These are phyloP conservation scores for Pleurotus giganteus DNA, from an alignment of 768 basidiomycete genomes.

Conservation along the genomic window DNA sequence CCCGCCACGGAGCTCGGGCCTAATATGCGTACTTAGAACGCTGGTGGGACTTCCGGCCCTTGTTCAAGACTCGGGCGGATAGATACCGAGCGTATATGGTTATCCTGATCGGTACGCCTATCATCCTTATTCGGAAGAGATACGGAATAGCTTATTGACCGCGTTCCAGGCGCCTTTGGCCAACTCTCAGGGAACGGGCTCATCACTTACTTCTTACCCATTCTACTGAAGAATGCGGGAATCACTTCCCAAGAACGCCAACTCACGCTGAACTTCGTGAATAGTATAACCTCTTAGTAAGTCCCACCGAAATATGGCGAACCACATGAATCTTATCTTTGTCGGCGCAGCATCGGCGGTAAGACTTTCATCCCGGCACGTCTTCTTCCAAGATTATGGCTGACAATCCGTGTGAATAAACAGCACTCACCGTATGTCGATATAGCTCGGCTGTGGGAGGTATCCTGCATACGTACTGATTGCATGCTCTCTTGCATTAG, in stretches of 20 bases:
- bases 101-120: conserved; percentile 40
- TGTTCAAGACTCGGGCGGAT: conserved; percentile 45
- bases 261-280: conserved; percentile 49
- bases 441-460: conserved; percentile 8
- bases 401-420: neutral
- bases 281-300: conserved; percentile 48
- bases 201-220: conserved; percentile 48
- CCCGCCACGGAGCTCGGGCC: neutral
- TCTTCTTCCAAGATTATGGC: neutral
- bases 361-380: conserved; percentile 12
- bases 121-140: neutral
- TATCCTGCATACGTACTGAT: neutral
- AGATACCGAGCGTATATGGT: conserved; percentile 50
- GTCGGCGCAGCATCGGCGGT: conserved; percentile 32
- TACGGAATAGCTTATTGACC: neutral
- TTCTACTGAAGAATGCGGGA: conserved; percentile 45
- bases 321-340: neutral
- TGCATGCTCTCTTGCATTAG: conserved; percentile 17
- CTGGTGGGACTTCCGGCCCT: conserved; percentile 55
- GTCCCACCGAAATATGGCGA: conserved; percentile 11
- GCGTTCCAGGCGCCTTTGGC: conserved; percentile 25
- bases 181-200: conserved; percentile 50
- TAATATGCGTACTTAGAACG: conserved; percentile 24
- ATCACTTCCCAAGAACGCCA: conserved; percentile 38
- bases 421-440: conserved; percentile 17